A percentile compares a stretch with the other conserved stretches of the same genome.
These are phyloP conservation scores for Filosporella fistucella DNA, from an alignment of 495 filamentous ascomycete genomes.

Conservation along the genomic window DNA sequence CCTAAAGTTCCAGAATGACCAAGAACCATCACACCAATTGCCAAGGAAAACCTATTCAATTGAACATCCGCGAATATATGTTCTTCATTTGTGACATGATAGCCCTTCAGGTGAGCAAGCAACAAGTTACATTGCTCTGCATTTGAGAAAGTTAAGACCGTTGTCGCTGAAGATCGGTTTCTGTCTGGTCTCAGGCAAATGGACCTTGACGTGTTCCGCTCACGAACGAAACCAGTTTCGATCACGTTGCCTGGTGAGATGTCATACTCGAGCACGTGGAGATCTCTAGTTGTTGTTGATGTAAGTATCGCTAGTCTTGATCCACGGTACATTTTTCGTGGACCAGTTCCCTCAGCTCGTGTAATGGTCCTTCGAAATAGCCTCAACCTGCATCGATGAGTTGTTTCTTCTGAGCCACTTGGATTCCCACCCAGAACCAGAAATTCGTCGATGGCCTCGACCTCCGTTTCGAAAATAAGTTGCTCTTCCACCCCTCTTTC, in stretches of 20 bases:
- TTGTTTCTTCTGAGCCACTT: slow-evolving; percentile 50
- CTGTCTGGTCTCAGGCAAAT: neutral
- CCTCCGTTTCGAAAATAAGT: slow-evolving; percentile 53
- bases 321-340: slow-evolving; percentile 61
- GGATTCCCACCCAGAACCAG: too few species aligned
- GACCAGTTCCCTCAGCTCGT: slow-evolving; percentile 58
- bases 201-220: neutral
- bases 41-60: slow-evolving; percentile 56
- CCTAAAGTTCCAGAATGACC: neutral
- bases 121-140: slow-evolving; percentile 57
- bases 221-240: slow-evolving; percentile 64
- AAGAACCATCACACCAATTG: neutral
- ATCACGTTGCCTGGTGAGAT: slow-evolving; percentile 56
- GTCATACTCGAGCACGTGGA: slow-evolving; percentile 64
- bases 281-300: slow-evolving; percentile 63
- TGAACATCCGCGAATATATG: slow-evolving; percentile 55
- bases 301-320: slow-evolving; percentile 71
- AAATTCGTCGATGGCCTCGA: slow-evolving; percentile 61
- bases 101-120: slow-evolving; percentile 64
- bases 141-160: slow-evolving; percentile 68
- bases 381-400: slow-evolving; percentile 59
- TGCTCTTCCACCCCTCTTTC: slow-evolving; percentile 61
- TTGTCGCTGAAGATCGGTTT: slow-evolving; percentile 43
- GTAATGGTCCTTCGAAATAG: slow-evolving; percentile 63
- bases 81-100: slow-evolving; percentile 53